phyloP scores from a whole-genome alignment of 2,329 filamentous ascomycete species.

The Knoxdaviesia capensis region DNA sequence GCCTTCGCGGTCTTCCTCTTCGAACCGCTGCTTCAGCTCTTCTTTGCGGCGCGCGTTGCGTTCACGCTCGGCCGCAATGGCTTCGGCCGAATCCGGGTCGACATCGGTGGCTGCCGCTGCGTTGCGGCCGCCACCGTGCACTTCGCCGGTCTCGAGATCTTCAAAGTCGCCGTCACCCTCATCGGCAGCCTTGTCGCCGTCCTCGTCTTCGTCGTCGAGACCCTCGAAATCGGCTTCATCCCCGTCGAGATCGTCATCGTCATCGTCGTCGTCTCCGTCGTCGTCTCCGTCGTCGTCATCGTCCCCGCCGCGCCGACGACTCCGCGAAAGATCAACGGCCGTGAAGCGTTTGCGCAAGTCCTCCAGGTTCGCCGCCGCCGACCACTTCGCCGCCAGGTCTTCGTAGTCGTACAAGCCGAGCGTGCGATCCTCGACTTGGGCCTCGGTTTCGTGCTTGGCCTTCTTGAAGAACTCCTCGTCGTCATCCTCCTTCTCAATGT shows the following conservation, averaged over 20 bases:
- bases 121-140: slow-evolving; percentile 18
- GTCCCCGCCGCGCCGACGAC: slow-evolving; percentile 8
- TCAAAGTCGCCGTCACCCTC: slow-evolving; percentile 70
- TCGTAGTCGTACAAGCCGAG: slow-evolving; percentile 68
- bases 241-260: slow-evolving; percentile 26
- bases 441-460: slow-evolving; percentile 42
- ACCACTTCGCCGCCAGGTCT: slow-evolving; percentile 70
- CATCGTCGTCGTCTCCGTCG: slow-evolving; percentile 31
- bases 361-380: slow-evolving; percentile 57
- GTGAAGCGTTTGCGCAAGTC: slow-evolving; percentile 57
- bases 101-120: slow-evolving; percentile 8
- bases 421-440: slow-evolving; percentile 57
- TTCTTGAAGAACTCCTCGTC: slow-evolving; percentile 48
- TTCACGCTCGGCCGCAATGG: slow-evolving; percentile 71
- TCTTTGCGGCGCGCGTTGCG: slow-evolving; percentile 85
- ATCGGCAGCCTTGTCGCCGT: slow-evolving; percentile 36
- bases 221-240: slow-evolving; percentile 32
- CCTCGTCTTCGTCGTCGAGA: slow-evolving; percentile 25
- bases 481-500: slow-evolving; percentile 33
- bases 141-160: slow-evolving; percentile 64
- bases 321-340: slow-evolving; percentile 31
- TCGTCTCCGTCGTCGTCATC: slow-evolving; percentile 11
- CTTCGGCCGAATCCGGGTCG: slow-evolving; percentile 22
- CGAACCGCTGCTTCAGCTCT: slow-evolving; percentile 82
- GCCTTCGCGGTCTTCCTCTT: slow-evolving; percentile 94